Percentiles rank a stretch among this genome's conserved stretches.
Evolutionary conservation across 352 stramenopile genomes (phyloP).

Genomic region (Phytopythium boreale): DNA sequence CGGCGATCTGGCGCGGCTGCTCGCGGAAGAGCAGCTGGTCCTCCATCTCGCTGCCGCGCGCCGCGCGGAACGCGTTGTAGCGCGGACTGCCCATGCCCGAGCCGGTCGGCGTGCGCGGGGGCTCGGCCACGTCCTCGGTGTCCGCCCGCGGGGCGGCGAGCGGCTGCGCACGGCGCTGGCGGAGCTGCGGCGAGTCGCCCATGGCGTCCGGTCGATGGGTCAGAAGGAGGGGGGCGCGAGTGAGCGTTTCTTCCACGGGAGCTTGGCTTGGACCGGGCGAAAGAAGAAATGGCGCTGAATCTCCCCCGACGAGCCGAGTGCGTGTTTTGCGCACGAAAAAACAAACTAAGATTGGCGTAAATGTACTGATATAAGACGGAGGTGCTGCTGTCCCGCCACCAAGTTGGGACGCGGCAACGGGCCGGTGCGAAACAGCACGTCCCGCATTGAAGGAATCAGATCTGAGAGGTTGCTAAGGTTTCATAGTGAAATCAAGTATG

Average conservation of each 20-base stretch:
- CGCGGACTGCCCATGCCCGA: constrained; percentile 15
- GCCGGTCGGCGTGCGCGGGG: background rate
- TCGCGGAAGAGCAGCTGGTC: constrained; percentile 75
- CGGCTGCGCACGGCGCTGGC: constrained; percentile 5
- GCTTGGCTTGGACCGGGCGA: background rate
- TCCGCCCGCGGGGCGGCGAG: background rate
- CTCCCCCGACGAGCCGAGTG: no score
- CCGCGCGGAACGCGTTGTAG: constrained; percentile 65
- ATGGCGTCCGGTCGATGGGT: background rate
- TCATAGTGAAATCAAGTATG: background rate
- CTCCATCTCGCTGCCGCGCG: constrained; percentile 52
- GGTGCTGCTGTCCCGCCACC: background rate
- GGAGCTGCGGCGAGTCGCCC: background rate
- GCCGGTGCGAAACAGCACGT: background rate
- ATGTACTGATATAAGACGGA: background rate
- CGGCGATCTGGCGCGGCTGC: constrained; percentile 74
- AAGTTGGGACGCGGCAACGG: background rate
- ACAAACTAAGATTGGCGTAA: background rate
- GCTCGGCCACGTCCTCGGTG: constrained; percentile 3
- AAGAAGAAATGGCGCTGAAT: constrained; percentile 1
- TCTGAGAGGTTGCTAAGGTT: background rate
- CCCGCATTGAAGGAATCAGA: background rate
- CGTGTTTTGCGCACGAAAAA: background rate
- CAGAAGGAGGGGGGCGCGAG: background rate
- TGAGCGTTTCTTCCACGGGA: background rate